Evolutionary conservation across 768 basidiomycete species (phyloP).

Genomic region (Gloeopeniophorella convolvens): DNA sequence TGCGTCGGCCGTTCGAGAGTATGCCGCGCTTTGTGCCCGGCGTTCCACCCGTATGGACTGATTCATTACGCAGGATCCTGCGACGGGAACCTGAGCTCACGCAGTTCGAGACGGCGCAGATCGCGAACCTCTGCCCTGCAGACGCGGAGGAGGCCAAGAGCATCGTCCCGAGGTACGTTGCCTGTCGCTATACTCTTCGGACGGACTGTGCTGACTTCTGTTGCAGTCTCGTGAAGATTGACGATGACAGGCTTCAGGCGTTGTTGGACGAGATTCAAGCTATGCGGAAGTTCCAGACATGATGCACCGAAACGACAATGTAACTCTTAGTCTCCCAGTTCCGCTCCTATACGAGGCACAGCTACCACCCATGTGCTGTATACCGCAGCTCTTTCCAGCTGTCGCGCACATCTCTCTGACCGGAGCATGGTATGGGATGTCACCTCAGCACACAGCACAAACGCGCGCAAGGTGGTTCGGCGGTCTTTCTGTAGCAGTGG

Average conservation of each 20-base stretch:
- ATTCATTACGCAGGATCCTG: slow-evolving; percentile 51
- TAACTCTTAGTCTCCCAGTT: no score
- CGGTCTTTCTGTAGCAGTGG: no score
- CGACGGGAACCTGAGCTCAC: slow-evolving; percentile 74
- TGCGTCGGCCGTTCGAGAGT: slow-evolving; percentile 69
- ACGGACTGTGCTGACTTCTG: neutral
- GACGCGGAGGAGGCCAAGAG: slow-evolving; percentile 90
- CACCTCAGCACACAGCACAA: no score
- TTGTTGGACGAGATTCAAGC: slow-evolving; percentile 85
- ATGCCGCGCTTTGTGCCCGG: neutral
- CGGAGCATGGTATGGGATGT: no score
- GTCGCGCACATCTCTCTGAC: no score
- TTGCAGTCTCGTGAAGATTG: slow-evolving; percentile 73
- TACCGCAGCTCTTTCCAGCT: no score
- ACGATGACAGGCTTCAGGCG: slow-evolving; percentile 78
- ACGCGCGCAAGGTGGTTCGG: no score
- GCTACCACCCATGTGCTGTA: no score
- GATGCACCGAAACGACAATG: slow-evolving; percentile 23
- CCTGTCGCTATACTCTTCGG: neutral
- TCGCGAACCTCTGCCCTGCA: slow-evolving; percentile 85
- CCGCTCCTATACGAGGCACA: no score
- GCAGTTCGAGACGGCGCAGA: slow-evolving; percentile 89
- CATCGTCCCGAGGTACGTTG: slow-evolving; percentile 70
- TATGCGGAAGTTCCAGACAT: slow-evolving; percentile 85
- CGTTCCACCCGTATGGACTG: neutral